These are phyloP conservation scores for Amanita rubescens DNA, from an alignment of 768 basidiomycete species.

Conservation along the genomic window DNA sequence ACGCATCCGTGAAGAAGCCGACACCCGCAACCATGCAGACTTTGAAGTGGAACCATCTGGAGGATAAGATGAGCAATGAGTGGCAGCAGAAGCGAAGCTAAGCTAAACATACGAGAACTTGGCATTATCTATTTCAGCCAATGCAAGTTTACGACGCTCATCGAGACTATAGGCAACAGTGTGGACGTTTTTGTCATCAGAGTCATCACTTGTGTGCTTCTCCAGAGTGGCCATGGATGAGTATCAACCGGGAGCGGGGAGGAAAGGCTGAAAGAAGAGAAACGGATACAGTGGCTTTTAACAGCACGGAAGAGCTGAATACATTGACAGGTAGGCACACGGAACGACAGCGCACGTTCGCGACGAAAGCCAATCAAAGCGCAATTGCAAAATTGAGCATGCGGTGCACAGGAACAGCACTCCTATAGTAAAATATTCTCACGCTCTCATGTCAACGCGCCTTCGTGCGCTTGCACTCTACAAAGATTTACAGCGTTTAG, in stretches of 20 bases:
- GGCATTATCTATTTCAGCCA: constrained; percentile 84
- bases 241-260: neutral
- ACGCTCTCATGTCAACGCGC: constrained; percentile 35
- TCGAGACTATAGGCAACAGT: constrained; percentile 41
- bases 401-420: neutral
- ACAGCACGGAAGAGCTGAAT: neutral
- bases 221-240: constrained; percentile 27
- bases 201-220: constrained; percentile 28
- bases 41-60: constrained; percentile 82
- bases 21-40: constrained; percentile 65
- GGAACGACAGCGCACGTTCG: constrained; percentile 1
- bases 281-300: neutral
- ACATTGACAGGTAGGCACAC: neutral
- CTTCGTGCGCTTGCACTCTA: constrained; percentile 65
- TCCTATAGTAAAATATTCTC: neutral
- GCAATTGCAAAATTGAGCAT: constrained; percentile 10
- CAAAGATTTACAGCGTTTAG: constrained; percentile 76
- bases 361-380: neutral
- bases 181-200: constrained; percentile 18
- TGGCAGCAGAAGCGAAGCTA: neutral
- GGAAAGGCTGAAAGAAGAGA: neutral
- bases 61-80: constrained; percentile 5
- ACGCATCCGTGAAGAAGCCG: constrained; percentile 90
- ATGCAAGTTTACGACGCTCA: constrained; percentile 70
- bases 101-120: constrained; percentile 57